Conservation (phyloP, 2,329 filamentous ascomycete species). For the Cordyceps javanica region DNA sequence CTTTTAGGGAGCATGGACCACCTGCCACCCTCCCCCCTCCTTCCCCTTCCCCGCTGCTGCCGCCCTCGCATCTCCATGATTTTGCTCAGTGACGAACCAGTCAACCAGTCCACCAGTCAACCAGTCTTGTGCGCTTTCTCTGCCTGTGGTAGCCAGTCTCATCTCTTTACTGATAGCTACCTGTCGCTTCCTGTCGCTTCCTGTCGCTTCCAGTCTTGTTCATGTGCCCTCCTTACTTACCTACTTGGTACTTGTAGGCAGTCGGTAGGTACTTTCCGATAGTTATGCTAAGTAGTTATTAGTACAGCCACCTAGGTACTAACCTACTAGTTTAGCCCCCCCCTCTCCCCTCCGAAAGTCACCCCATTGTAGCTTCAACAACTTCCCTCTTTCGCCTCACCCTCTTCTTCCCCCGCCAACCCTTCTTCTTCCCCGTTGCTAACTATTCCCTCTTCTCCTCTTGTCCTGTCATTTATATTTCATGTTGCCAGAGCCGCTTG, state of each 20-base stretch:
- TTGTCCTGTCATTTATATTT: not conserved
- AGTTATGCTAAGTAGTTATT: too few relatives aligned
- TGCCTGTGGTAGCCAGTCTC: too few relatives aligned
- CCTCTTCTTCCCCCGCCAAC: not conserved
- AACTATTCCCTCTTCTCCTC: too few relatives aligned
- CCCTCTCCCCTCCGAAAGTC: conserved; percentile 6
- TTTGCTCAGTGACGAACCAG: not conserved
- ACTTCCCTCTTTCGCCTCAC: not conserved
- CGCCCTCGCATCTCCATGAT: conserved; percentile 13
- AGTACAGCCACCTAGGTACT: too few relatives aligned
- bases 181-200: conserved; percentile 1
- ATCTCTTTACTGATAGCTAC: too few relatives aligned
- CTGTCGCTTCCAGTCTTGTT: not conserved
- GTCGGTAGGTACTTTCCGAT: too few relatives aligned
- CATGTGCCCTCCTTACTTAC: not conserved
- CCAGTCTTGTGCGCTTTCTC: too few relatives aligned
- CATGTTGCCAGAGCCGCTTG: not conserved
- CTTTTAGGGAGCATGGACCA: conserved; percentile 6
- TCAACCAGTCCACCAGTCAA: too few relatives aligned
- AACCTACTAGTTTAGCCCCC: too few relatives aligned
- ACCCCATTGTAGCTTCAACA: conserved; percentile 9
- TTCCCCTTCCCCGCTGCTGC: conserved; percentile 10
- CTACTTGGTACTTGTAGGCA: too few relatives aligned
- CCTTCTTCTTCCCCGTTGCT: not conserved
- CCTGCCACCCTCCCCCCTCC: too few relatives aligned